A percentile compares a stretch with the other conserved stretches of the same genome.
Evolutionary conservation across 371 early-diverging fungal species (phyloP).

Genomic region (Paramicrosporidium saccamoebae): DNA sequence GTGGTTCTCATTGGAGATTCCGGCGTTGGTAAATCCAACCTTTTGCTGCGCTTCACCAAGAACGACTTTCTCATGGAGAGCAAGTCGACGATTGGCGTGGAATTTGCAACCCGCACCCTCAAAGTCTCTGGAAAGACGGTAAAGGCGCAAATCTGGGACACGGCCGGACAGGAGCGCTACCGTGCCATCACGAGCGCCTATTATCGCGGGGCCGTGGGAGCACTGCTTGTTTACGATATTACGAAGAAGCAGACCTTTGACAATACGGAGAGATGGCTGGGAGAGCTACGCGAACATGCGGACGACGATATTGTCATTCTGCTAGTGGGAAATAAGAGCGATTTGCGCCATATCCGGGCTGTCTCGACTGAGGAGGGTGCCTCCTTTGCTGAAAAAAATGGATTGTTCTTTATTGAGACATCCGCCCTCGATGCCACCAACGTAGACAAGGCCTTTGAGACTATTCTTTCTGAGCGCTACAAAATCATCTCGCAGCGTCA

Average conservation of each 20-base stretch:
- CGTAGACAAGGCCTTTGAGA: constrained; percentile 71
- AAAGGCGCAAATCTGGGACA: constrained; percentile 99
- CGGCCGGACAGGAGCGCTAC: constrained; percentile 75
- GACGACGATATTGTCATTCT: constrained; percentile 90
- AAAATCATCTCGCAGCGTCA: no score
- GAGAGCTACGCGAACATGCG: constrained; percentile 90
- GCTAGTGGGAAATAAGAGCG: constrained; percentile 98
- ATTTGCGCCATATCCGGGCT: constrained; percentile 74
- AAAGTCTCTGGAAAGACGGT: constrained; percentile 83
- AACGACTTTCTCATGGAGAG: constrained; percentile 90
- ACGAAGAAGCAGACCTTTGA: constrained; percentile 79
- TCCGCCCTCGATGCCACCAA: constrained; percentile 77
- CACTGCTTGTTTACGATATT: constrained; percentile 94
- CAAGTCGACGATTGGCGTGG: constrained; percentile 97
- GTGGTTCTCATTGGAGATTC: constrained; percentile 98
- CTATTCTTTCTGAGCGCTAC: no score
- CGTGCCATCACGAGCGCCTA: constrained; percentile 64
- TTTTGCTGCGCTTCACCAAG: constrained; percentile 84
- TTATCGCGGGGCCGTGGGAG: constrained; percentile 98
- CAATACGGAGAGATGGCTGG: constrained; percentile 86
- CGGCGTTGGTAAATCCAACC: constrained; percentile 97
- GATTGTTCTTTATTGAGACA: constrained; percentile 71
- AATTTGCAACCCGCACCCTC: constrained; percentile 92
- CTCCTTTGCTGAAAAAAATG: constrained; percentile 70
- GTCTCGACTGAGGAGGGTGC: constrained; percentile 89